These are phyloP conservation scores for Candida insectalens DNA, from an alignment of 805 yeast species.

Conservation along the genomic window DNA sequence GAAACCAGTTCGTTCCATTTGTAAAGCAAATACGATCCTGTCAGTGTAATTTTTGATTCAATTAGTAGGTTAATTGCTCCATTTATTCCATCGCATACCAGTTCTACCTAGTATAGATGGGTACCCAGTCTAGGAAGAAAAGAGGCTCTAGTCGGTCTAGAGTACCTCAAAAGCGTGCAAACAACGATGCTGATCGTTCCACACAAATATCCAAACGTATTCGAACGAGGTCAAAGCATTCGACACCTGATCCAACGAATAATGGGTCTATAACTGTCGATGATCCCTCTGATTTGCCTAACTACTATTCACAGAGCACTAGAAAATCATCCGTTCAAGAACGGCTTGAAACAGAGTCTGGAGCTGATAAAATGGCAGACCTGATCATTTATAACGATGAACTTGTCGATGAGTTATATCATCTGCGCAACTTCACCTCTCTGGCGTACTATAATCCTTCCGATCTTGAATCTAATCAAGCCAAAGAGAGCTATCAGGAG, in stretches of 20 bases:
- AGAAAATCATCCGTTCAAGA: neutral
- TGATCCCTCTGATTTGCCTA: constrained; percentile 1
- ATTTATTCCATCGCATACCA: too few species aligned
- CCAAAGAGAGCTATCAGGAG: constrained; percentile 22
- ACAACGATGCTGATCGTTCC: too few species aligned
- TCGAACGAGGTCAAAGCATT: too few species aligned
- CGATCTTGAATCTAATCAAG: constrained; percentile 20
- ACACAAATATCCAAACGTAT: too few species aligned
- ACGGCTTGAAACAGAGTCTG: neutral
- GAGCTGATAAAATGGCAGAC: constrained; percentile 29
- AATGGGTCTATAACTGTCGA: neutral
- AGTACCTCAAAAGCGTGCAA: too few species aligned
- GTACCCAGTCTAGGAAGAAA: too few species aligned
- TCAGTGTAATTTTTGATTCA: too few species aligned
- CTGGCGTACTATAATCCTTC: constrained; percentile 54
- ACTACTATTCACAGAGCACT: neutral
- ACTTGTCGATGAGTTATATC: constrained; percentile 52
- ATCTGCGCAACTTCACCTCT: constrained; percentile 51
- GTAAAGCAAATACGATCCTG: too few species aligned
- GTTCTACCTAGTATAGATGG: too few species aligned
- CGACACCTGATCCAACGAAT: neutral
- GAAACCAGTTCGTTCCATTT: too few species aligned
- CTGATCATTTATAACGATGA: constrained; percentile 37
- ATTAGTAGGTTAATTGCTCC: too few species aligned
- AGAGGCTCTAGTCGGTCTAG: too few species aligned